These are phyloP conservation scores for Ogataea hybrid DNA, from an alignment of 1,139 yeast genomes.

Conservation along the genomic window DNA sequence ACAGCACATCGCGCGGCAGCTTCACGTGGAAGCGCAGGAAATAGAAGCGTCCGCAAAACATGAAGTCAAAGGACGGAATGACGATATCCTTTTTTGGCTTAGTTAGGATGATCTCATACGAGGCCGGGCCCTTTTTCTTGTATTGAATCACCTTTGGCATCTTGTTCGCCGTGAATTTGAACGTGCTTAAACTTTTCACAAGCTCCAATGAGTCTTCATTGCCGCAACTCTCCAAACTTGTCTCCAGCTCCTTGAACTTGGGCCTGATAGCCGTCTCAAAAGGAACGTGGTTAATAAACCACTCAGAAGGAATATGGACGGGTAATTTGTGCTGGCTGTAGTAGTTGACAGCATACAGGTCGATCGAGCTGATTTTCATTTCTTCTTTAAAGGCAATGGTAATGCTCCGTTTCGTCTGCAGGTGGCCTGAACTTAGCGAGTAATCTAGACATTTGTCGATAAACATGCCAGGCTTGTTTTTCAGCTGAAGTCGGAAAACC, in stretches of 20 bases:
- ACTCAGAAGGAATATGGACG: constrained; percentile 6
- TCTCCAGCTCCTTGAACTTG: constrained; percentile 6
- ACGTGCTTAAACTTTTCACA: constrained; percentile 1
- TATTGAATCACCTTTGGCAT: constrained; percentile 11
- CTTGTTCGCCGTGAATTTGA: constrained; percentile 2
- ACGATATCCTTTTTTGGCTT: constrained; percentile 6
- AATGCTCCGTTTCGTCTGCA: background rate
- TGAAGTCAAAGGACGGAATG: constrained; percentile 15
- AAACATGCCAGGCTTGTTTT: background rate
- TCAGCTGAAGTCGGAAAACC: constrained; percentile 2
- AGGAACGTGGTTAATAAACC: constrained; percentile 15
- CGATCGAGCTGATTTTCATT: constrained; percentile 5
- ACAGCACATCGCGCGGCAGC: constrained; percentile 6
- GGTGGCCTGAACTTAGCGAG: background rate
- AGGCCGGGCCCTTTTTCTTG: background rate
- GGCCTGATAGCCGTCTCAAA: constrained; percentile 9
- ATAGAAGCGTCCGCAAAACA: constrained; percentile 14
- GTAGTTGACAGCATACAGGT: constrained; percentile 12
- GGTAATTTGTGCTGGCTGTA: constrained; percentile 9
- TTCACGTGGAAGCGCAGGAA: constrained; percentile 12
- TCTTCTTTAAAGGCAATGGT: constrained; percentile 4
- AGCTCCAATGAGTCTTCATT: constrained; percentile 3
- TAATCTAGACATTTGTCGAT: constrained; percentile 4
- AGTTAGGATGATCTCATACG: constrained; percentile 1
- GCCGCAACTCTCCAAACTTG: background rate